Evolutionary conservation across 176 grass and related monocot genomes (phyloP).

Genomic region (Oryza officinalis): DNA sequence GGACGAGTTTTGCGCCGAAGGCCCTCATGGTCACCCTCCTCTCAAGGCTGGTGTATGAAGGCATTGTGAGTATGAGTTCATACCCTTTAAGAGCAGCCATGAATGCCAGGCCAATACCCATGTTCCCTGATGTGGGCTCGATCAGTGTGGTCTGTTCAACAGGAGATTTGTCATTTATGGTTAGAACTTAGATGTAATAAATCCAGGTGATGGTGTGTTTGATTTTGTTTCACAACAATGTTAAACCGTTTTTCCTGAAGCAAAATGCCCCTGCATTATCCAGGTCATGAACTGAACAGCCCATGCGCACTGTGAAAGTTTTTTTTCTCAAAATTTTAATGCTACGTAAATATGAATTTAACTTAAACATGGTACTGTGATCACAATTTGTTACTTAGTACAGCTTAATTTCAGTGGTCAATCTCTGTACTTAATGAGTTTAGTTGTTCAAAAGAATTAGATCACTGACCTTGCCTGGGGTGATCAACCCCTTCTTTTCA

Average conservation of each 20-base stretch:
- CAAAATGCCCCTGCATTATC: not conserved
- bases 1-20: slow-evolving; percentile 66
- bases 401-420: not conserved
- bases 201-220: not conserved
- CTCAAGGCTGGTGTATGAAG: slow-evolving; percentile 92
- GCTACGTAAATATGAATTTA: not conserved
- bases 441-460: not conserved
- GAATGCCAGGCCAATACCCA: slow-evolving; percentile 76
- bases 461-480: slow-evolving; percentile 78
- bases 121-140: slow-evolving; percentile 91
- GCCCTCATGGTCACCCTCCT: slow-evolving; percentile 86
- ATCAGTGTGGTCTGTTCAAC: slow-evolving; percentile 75
- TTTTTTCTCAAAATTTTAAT: not conserved
- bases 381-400: not conserved
- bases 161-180: not conserved
- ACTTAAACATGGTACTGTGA: not conserved
- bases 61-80: slow-evolving; percentile 87
- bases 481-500: slow-evolving; percentile 83
- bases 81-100: slow-evolving; percentile 87
- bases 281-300: not conserved
- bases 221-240: not conserved
- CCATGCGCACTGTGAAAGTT: not conserved
- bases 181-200: not conserved
- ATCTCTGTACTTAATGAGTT: not conserved
- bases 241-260: not conserved